Base-by-base conservation (phyloP, 768 basidiomycete species). In the Auricularia sp. region DNA sequence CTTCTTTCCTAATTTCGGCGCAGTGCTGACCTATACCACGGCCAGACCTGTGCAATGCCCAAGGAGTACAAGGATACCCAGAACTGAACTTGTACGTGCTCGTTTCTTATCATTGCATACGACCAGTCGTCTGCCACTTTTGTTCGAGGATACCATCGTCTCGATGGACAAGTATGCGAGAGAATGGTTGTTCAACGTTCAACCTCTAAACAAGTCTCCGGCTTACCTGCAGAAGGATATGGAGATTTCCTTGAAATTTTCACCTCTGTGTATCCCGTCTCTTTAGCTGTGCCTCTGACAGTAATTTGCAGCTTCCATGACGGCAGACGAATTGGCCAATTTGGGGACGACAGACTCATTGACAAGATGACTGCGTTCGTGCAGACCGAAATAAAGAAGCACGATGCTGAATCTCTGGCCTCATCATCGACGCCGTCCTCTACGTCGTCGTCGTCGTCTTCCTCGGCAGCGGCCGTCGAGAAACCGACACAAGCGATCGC, bases 1-100 rank as follows among this genome's bases (percentile, higher is more conserved):
- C 39, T 42, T 42, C 7, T 34, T 18, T 16, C 18, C n/a, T 63
- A 63, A 21, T 18, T 21, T 35, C 8, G 58, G 37, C 33, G 33
- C 39, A 39, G 58, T 47, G 36, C 58, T n/a, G 54, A 63, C 62
- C 65, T 51, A 65, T 10, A 34, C n/a, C 29, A 24, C 34, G 35
- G 5, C 39, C 70, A 96, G 94, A 97, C 73, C 78, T 97, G 3
- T 96, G 94, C 75, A 76, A 79, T 59, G 78, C 80, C n/a, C 86
- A 94, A 64, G 77, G 77, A 16, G 76, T 97, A 66, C 76, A 75
- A 7, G 86, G 84, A 62, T 96, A 92, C 73, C 94, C 94, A 0
- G 81, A 88, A 35, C 78, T 96, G 71, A 83, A 85, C 58, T 76
- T 95, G 65, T 94, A 86, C 37, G 72, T 62, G 21, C 8, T 6